Percentiles rank a stretch among this genome's conserved stretches.
Evolutionary conservation across 2,329 filamentous ascomycete species (phyloP).

Genomic region (Paecilomyces variotii): DNA sequence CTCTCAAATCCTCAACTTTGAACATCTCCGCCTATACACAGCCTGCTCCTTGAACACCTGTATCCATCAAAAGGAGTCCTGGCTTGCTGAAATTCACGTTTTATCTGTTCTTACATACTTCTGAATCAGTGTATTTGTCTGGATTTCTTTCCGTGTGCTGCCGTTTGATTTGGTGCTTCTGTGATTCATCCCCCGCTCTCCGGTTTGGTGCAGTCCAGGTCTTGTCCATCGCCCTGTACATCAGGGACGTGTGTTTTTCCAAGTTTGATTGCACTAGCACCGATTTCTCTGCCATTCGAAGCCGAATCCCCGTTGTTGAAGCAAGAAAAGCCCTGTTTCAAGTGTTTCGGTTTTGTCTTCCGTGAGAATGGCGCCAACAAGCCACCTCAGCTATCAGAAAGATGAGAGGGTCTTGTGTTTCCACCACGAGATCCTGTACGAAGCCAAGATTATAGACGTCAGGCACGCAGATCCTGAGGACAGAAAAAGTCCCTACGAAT

Average conservation of each 20-base stretch:
- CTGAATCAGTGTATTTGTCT: background rate
- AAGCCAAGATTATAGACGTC: conserved; percentile 87
- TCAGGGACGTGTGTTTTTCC: background rate
- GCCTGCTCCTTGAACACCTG: background rate
- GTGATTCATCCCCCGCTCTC: background rate
- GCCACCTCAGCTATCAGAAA: conserved; percentile 51
- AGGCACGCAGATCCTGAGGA: conserved; percentile 54
- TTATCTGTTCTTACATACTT: background rate
- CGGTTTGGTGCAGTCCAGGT: background rate
- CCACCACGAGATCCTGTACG: conserved; percentile 93
- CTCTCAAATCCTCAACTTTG: background rate
- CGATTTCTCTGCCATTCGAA: background rate
- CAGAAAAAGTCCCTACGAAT: conserved; percentile 70
- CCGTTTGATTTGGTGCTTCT: background rate
- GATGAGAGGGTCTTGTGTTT: conserved; percentile 96
- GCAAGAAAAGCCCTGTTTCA: background rate
- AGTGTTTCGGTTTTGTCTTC: conserved; percentile 11
- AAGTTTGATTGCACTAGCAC: background rate
- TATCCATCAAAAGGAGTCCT: background rate
- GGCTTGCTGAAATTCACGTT: background rate
- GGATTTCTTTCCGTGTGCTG: background rate
- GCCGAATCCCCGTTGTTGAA: background rate
- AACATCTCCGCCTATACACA: background rate
- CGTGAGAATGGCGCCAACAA: conserved; percentile 53
- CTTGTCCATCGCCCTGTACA: background rate